Evolutionary conservation across 257 asterid species (phyloP), one percentile per base, ranked within the genome.

Genomic region (Fraxinus anomala): DNA sequence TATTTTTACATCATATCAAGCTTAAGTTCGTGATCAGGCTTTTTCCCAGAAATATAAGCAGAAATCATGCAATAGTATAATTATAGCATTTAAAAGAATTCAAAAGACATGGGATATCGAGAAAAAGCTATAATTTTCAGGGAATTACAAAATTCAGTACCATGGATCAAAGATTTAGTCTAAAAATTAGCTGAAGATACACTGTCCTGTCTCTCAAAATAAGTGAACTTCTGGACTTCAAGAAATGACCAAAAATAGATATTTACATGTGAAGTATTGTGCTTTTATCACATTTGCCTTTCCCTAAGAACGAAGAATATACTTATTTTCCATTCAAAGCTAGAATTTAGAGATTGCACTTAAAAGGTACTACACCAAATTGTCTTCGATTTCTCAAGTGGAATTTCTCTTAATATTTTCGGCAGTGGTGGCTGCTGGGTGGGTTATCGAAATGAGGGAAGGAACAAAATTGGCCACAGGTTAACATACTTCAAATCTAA

Each of bases 401-500:
- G 24, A 26, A 56, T 42, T 42, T 42, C 17, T 14, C 56, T 3
- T 14, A 2, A 3, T 44, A 13, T 14, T 47, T 13, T 14, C 5
- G n/a, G 17, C 16, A 13, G 51, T 4, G 1, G 51, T 4, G 14
- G 47, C 14, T 2, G 63, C 10, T 19, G 24, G 16, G 14, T 54
- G 6, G 26, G 26, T 42, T 42, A 42, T 11, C 16, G 3, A 42
- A 54, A 54, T 5, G 26, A 16, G 56, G 51, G 17, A 42, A 12
- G 17, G n/a, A 47, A 47, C 67, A 21, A 59, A 59, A 59, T 23
- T 2, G 24, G 30, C 5, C 31, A 21, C 24, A 1, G 10, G 24
- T 5, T 77, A 39, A 24, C 21, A 40, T 42, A 42, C 51, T 42
- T 12, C 33, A 54, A 26, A 73, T 74, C 80, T 69, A 74, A 77